Base-by-base conservation (phyloP, 768 basidiomycete species). In the Amanita subjunquillea region DNA sequence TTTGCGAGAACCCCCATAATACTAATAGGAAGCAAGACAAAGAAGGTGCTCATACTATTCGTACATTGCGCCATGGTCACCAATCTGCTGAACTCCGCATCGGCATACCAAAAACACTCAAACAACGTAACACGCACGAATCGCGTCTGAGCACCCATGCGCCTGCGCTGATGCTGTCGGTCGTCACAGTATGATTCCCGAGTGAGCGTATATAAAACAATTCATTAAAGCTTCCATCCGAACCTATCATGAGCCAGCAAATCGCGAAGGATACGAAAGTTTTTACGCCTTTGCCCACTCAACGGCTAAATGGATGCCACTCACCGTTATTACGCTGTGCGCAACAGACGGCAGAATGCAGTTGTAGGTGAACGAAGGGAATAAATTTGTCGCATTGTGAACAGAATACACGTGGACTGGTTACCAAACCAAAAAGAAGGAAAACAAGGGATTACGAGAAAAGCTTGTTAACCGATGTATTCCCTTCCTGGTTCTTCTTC, bases 401-500 rank as follows among this genome's bases (percentile, higher is more conserved):
- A n/a, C 10, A 34, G 47, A 17, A 40, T 40, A 50, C 38, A 50
- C 3, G 22, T 29, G 23, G 29, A 51, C 29, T 39, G 38, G 23
- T 22, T 25, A 34, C 45, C 23, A 51, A 29, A 51, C 40, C 50
- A 39, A 53, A 45, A 54, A 55, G 34, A 50, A 53, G 27, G 30
- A 23, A 53, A 50, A 36, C 56, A 40, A 52, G 46, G 30, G 50
- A 44, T 53, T 27, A 53, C 27, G 83, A 82, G 73, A 91, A 93
- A 51, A 93, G 66, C 72, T 91, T 93, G 74, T 85, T 88, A 54
- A 89, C 84, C 2, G 83, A 86, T 29, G 87, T 92, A 65, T 90
- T 91, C 17, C 82, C 84, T 62, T 92, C 90, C 57, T 90, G 85
- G 72, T 90, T 87, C 76, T 91, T 91, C 82, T 93, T 94, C 57